Evolutionary conservation across 2,329 filamentous ascomycete genomes (phyloP).

Genomic region (Alternaria triticimaculans): DNA sequence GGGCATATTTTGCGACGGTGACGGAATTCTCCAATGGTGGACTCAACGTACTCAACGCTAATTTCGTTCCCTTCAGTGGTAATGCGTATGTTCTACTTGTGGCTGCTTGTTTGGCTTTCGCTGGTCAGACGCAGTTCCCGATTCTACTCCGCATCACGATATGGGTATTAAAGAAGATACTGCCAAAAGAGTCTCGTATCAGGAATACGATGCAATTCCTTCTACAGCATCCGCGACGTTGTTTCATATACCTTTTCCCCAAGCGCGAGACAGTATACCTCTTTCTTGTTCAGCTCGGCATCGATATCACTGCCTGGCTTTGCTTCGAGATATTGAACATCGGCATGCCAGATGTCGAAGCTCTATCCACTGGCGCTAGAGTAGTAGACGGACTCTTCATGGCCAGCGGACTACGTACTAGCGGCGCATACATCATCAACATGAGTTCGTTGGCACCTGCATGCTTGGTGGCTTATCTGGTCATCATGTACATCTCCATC

Average conservation of each 20-base stretch:
- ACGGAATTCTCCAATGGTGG: conserved; percentile 63
- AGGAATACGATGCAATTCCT: conserved; percentile 62
- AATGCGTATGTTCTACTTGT: conserved; percentile 56
- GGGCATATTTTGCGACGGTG: conserved; percentile 52
- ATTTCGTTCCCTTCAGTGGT: conserved; percentile 66
- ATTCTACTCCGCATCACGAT: conserved; percentile 64
- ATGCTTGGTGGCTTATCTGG: conserved; percentile 65
- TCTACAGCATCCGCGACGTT: conserved; percentile 67
- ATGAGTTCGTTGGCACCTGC: conserved; percentile 64
- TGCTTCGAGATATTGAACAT: conserved; percentile 71
- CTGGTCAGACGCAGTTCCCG: conserved; percentile 65
- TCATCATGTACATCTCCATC: conserved; percentile 72
- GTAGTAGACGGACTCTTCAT: conserved; percentile 71
- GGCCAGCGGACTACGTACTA: conserved; percentile 65
- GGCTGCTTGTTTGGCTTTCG: conserved; percentile 58
- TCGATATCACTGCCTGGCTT: conserved; percentile 70
- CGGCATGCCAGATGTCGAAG: conserved; percentile 63
- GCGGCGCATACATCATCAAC: conserved; percentile 70
- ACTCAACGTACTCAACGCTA: conserved; percentile 62
- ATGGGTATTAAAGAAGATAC: conserved; percentile 61
- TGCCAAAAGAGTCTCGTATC: conserved; percentile 49
- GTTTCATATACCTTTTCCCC: conserved; percentile 71
- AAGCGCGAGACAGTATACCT: conserved; percentile 70
- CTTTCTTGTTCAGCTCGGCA: conserved; percentile 64
- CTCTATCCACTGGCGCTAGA: conserved; percentile 60